phyloP scores from a whole-genome alignment of 2,329 filamentous ascomycete species.

The Ceratocystiopsis brevicomis region DNA sequence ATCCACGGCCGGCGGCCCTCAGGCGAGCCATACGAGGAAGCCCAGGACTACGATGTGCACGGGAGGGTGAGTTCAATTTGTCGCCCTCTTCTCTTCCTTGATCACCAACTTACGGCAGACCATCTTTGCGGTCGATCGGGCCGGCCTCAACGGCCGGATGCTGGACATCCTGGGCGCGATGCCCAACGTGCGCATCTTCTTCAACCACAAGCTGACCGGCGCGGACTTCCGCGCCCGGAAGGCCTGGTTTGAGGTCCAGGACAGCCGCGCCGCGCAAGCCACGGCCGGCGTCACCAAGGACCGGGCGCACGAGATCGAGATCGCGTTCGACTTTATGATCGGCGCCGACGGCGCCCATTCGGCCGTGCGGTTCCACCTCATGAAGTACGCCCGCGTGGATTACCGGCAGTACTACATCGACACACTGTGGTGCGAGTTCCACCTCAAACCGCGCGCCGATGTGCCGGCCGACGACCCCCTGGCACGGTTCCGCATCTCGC shows the following conservation, averaged over 20 bases:
- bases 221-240: constrained; percentile 63
- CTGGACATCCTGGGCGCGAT: constrained; percentile 67
- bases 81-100: not conserved
- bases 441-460: constrained; percentile 38
- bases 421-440: constrained; percentile 93
- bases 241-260: constrained; percentile 65
- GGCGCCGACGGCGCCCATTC: constrained; percentile 94
- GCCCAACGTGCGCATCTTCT: constrained; percentile 80
- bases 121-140: constrained; percentile 73
- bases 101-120: constrained; percentile 28
- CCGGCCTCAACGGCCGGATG: constrained; percentile 61
- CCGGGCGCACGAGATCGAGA: constrained; percentile 54
- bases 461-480: constrained; percentile 14
- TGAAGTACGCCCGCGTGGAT: constrained; percentile 84
- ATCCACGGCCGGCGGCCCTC: constrained; percentile 55
- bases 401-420: constrained; percentile 93
- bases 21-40: constrained; percentile 51
- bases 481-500: constrained; percentile 57
- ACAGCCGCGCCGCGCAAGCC: constrained; percentile 13
- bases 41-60: constrained; percentile 82
- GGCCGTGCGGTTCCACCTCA: constrained; percentile 74
- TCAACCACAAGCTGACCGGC: constrained; percentile 82
- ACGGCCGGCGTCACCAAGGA: constrained; percentile 11
- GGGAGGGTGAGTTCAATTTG: constrained; percentile 43
- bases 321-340: constrained; percentile 81